Evolutionary conservation across 257 asterid species (phyloP), one percentile per base, ranked within the genome.

Genomic region (Fraxinus quadrangulata): DNA sequence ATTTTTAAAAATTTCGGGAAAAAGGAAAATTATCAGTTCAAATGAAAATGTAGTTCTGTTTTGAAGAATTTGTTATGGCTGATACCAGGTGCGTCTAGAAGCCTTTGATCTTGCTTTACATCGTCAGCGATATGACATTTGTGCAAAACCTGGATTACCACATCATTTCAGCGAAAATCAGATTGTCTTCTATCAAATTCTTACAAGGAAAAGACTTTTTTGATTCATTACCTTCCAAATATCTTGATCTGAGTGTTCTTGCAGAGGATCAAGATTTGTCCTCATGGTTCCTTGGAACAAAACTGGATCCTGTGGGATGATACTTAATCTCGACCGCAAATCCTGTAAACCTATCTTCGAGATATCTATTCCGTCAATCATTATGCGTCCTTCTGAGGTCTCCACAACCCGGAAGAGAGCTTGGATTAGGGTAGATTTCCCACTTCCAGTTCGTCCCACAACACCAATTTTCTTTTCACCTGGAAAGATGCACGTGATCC

Each of bases 401-500:
- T 93, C 98, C 31, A 90, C 96, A 0, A 88, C 94, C 78, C 97
- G 82, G 85, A 93, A 93, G 19, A 92, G 89, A 75, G 98, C 92
- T 84, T 91, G 98, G 82, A 93, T 92, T 28, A 93, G 81, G 67
- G 97, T 93, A 28, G 98, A 91, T 67, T 93, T 93, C 19, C 97
- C 97, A 81, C 97, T 88, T 74, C 97, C 97, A 3, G 97, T 92
- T 82, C 96, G 85, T 70, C 98, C 98, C 79, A 91, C 98, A 7
- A 93, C 80, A 5, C 96, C 97, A 1, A 89, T 87, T 42, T 92
- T 92, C 83, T 86, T 92, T 75, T 73, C 86, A 5, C 91, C 86
- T 0, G 93, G 95, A 72, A 93, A 89, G 17, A 75, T 85, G 87
- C 96, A 91, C 24, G 89, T 90, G 81, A 93, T 88, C 71, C 98